phyloP scores from a whole-genome alignment of 768 basidiomycete genomes.

The Suillus placidus region DNA sequence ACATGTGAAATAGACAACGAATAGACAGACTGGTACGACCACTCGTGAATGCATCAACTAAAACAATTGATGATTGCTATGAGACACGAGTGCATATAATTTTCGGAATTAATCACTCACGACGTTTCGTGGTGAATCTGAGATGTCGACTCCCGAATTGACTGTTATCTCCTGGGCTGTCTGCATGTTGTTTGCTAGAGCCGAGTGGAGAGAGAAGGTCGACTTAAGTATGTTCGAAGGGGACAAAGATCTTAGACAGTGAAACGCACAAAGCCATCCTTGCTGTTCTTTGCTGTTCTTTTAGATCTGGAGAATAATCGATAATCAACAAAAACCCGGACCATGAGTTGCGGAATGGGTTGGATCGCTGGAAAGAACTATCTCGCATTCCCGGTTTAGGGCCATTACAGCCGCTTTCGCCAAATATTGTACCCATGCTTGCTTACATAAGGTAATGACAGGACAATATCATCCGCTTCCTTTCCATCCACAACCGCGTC shows the following conservation, averaged over 20 bases:
- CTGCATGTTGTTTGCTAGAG: background rate
- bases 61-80: background rate
- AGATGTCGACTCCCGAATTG: background rate
- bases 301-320: background rate
- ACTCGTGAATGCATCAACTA: background rate
- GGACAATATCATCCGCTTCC: background rate
- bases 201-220: background rate
- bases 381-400: conserved; percentile 80
- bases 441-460: background rate
- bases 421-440: conserved; percentile 37
- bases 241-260: background rate
- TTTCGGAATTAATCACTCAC: background rate
- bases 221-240: background rate
- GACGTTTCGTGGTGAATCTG: background rate
- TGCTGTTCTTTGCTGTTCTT: background rate
- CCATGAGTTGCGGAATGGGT: conserved; percentile 34
- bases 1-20: background rate
- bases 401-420: conserved; percentile 82
- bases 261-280: background rate
- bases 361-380: conserved; percentile 58
- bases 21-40: background rate
- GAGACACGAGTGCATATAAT: background rate
- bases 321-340: background rate
- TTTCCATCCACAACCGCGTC: background rate
- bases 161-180: background rate